Base-by-base conservation (phyloP, 2,329 filamentous ascomycete genomes). In the Colletotrichum plurivorum region DNA sequence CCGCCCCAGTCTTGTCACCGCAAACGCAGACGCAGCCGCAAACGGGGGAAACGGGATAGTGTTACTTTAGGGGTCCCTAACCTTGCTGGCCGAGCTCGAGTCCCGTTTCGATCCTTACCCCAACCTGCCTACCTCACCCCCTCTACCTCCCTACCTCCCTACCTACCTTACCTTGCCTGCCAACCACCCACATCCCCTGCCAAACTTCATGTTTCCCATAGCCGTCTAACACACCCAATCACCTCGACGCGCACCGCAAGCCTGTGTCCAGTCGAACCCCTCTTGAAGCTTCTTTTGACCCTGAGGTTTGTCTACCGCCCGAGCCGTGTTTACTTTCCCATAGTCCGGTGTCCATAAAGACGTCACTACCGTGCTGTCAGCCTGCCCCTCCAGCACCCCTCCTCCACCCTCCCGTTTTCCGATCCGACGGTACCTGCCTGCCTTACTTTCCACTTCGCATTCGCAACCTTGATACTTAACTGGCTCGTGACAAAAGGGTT, bases 341-440 rank as follows among this genome's bases (percentile, higher is more conserved):
- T 36, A 36, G 8, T 36, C 10, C 31, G 15, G 41, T 56, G 46
- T 39, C 20, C 56, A 43, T n/a, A 12, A 56, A 59, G 66, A 65
- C 66, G 66, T 65, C 66, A 65, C 61, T 39, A 48, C 43, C 43
- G 54, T 65, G 66, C 56, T 69, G 66, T 62, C 66, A 59, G 49
- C 48, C 16, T 61, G 61, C 61, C 66, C 66, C 66, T 69, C 62
- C 51, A 52, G 46, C 66, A 46, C 67, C 67, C 67, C 67, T 69
- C 67, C 55, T 61, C 49, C 54, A 49, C 51, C 43, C 15, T 16
- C n/a, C 46, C 13, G 45, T 46, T n/a, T 51, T 69, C 67, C 56
- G 67, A 31, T n/a, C 49, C 51, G 49, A 46, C 49, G 36, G 39
- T 61, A 56, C 63, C 66, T 55, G 31, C 31, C 31, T 36, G 10